Base-by-base conservation (phyloP, 2,329 filamentous ascomycete species). In the Fragosphaeria purpurea region DNA sequence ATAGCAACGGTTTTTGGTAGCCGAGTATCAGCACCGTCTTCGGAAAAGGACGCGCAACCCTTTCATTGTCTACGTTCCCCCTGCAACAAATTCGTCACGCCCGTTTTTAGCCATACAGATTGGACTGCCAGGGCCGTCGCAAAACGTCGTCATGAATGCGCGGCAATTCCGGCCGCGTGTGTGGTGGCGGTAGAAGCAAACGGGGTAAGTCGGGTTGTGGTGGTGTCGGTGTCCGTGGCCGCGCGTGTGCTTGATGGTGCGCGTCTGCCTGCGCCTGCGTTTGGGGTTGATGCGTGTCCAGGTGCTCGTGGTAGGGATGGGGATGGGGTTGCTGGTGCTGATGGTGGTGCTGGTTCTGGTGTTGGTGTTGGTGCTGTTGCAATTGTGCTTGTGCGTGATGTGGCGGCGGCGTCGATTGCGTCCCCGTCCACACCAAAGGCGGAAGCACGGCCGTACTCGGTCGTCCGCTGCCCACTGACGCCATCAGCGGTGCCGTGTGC, bases 121-220 rank as follows among this genome's bases (percentile, higher is more conserved):
- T 73, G 45, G 70, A 65, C 59, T 70, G 67, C 75, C 75, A 79
- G 11, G 71, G 66, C 56, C 70, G 69, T 53, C 64, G 63, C 55
- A 77, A 59, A 43, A 72, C 67, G 44, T 76, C 70, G 49, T 77
- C 73, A 30, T 72, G 68, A 37, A 77, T 70, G 37, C 70, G 69
- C 52, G 73, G 69, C 41, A 75, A 58, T 47, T 77, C 61, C 3
- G 60, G 58, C 43, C 40, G 44, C 13, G 52, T 51, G 9, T 47
- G 53, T 0, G 55, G 53, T 7, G 56, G 56, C 31, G 56, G 53
- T 2, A 56, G 55, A 3, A 56, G 46, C 5, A 48, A 34, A 30
- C 53, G 41, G 5, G 51, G 49, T 41, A 54, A 30, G 5, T 56
- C 50, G 1, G 46, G 12, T 38, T 57, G 51, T 2, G 50, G 47